Evolutionary conservation across 1,139 yeast species (phyloP).

Genomic region (Lodderomyces theae): DNA sequence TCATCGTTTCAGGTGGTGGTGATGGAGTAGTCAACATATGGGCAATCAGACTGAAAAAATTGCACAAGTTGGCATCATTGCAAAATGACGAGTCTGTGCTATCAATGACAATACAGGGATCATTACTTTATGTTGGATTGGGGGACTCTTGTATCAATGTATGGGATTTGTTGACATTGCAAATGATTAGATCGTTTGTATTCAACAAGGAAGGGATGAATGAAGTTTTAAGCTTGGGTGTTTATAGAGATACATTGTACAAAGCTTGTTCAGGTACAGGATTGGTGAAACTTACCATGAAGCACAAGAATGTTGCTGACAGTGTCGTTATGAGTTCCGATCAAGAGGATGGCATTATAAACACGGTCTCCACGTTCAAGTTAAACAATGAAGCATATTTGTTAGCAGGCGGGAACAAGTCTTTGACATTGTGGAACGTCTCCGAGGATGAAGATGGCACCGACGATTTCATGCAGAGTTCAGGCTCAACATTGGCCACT

Average conservation of each 20-base stretch:
- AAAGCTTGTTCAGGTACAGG: slow-evolving; percentile 56
- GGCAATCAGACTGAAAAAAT: slow-evolving; percentile 32
- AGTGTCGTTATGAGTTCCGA: slow-evolving; percentile 14
- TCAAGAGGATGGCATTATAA: slow-evolving; percentile 19
- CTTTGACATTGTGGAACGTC: slow-evolving; percentile 38
- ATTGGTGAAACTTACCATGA: slow-evolving; percentile 49
- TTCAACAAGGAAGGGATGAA: slow-evolving; percentile 37
- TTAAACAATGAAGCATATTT: slow-evolving; percentile 25
- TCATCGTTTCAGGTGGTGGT: slow-evolving; percentile 68
- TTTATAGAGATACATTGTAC: slow-evolving; percentile 50
- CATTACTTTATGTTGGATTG: slow-evolving; percentile 76
- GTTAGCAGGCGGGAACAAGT: slow-evolving; percentile 39
- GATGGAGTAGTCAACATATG: slow-evolving; percentile 84
- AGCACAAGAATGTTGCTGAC: slow-evolving; percentile 18
- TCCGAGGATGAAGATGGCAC: slow-evolving; percentile 19
- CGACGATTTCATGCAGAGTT: slow-evolving; percentile 4
- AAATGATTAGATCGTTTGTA: slow-evolving; percentile 58
- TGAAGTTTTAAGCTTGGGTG: slow-evolving; percentile 42
- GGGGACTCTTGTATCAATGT: slow-evolving; percentile 69
- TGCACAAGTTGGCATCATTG: slow-evolving; percentile 37
- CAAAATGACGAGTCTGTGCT: slow-evolving; percentile 70
- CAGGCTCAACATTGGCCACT: slow-evolving; percentile 12
- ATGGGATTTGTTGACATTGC: slow-evolving; percentile 82
- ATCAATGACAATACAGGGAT: slow-evolving; percentile 60
- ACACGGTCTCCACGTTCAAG: slow-evolving; percentile 28